Conservation (phyloP, 108 stramenopile genomes). For the Thalassiosira profunda region DNA sequence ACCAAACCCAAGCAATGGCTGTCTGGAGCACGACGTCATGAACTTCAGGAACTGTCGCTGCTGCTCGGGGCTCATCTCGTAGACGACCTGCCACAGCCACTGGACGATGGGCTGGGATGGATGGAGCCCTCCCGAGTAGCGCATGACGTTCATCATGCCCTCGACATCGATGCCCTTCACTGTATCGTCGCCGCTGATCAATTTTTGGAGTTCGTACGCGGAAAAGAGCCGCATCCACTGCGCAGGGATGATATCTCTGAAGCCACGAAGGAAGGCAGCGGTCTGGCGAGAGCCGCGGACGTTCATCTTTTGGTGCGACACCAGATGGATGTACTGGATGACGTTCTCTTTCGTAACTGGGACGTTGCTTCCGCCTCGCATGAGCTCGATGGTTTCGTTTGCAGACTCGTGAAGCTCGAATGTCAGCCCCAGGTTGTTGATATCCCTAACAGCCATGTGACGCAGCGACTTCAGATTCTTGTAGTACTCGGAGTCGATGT, state of each 20-base stretch:
- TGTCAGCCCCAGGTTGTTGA: conserved; percentile 79
- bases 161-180: conserved; percentile 90
- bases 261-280: conserved; percentile 94
- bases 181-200: conserved; percentile 95
- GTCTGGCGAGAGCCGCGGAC: conserved; percentile 81
- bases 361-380: conserved; percentile 82
- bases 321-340: conserved; percentile 92
- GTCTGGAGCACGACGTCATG: conserved; percentile 95
- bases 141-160: conserved; percentile 78
- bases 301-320: conserved; percentile 95
- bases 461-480: conserved; percentile 85
- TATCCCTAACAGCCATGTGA: conserved; percentile 59
- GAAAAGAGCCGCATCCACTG: conserved; percentile 95
- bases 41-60: conserved; percentile 94
- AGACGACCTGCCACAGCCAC: conserved; percentile 91
- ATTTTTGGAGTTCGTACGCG: conserved; percentile 95
- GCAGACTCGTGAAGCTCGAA: conserved; percentile 51
- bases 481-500: conserved; percentile 93
- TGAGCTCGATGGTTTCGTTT: conserved; percentile 65
- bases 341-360: conserved; percentile 91
- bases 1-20: conserved; percentile 96
- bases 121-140: conserved; percentile 96
- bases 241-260: conserved; percentile 95
- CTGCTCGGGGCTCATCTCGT: conserved; percentile 87
- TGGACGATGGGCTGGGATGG: conserved; percentile 91